These are phyloP conservation scores for Leccinum fibrillosum DNA, from an alignment of 768 basidiomycete genomes.

Conservation along the genomic window DNA sequence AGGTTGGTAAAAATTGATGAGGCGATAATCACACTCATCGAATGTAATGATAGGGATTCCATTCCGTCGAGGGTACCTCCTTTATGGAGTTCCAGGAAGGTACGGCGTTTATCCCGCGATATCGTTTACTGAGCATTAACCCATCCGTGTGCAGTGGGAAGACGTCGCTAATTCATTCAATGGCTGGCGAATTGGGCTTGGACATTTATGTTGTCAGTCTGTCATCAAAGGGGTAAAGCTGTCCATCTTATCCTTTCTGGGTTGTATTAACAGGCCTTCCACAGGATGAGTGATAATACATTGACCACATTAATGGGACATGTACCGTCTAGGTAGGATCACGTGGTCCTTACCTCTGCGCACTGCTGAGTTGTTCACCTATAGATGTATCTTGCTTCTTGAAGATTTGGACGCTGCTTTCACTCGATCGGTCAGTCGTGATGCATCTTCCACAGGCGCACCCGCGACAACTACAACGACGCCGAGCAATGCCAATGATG, in stretches of 20 bases:
- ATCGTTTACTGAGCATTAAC: slow-evolving; percentile 12
- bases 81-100: slow-evolving; percentile 88
- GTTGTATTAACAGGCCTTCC: slow-evolving; percentile 9
- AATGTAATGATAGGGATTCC: slow-evolving; percentile 60
- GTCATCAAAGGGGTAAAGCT: slow-evolving; percentile 76
- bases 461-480: slow-evolving; percentile 50
- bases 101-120: slow-evolving; percentile 25
- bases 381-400: slow-evolving; percentile 85
- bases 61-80: slow-evolving; percentile 80
- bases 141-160: slow-evolving; percentile 55
- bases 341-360: slow-evolving; percentile 2
- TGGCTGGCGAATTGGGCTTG: slow-evolving; percentile 80
- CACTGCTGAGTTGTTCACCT: slow-evolving; percentile 6
- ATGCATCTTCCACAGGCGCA: slow-evolving; percentile 71
- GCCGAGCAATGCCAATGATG: slow-evolving; percentile 42
- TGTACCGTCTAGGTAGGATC: slow-evolving; percentile 72
- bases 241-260: slow-evolving; percentile 1
- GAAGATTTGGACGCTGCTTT: slow-evolving; percentile 94
- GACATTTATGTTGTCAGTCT: slow-evolving; percentile 91
- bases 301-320: slow-evolving; percentile 84
- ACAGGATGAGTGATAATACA: slow-evolving; percentile 88
- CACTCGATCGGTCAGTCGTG: slow-evolving; percentile 83
- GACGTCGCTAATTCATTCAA: slow-evolving; percentile 81
- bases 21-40: slow-evolving; percentile 20
- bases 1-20: slow-evolving; percentile 46